Evolutionary conservation across 768 basidiomycete species (phyloP).

Genomic region (Tylopilus cervinicoccineus): DNA sequence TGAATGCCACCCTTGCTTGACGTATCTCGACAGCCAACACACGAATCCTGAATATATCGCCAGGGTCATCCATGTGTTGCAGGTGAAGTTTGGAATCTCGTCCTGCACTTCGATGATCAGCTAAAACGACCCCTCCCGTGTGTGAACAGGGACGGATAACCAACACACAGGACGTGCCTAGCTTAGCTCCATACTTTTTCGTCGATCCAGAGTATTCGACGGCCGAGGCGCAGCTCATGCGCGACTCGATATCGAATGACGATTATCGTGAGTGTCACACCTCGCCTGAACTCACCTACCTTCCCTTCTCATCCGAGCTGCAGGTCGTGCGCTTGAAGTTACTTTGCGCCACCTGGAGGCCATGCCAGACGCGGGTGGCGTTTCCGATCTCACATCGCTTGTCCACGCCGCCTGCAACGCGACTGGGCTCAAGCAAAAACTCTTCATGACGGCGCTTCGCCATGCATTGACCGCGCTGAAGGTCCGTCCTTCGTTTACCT

Average conservation of each 20-base stretch:
- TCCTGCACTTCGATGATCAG: background rate
- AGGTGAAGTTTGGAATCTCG: conserved; percentile 35
- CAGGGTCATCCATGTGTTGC: conserved; percentile 56
- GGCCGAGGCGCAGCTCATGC: conserved; percentile 53
- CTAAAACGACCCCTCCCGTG: background rate
- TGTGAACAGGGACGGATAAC: conserved; percentile 58
- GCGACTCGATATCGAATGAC: conserved; percentile 36
- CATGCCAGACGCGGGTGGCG: background rate
- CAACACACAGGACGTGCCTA: conserved; percentile 68
- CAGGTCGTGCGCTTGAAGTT: conserved; percentile 10
- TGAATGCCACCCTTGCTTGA: background rate
- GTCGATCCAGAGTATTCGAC: conserved; percentile 56
- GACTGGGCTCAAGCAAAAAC: conserved; percentile 40
- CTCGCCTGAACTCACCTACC: background rate
- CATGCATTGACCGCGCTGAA: conserved; percentile 81
- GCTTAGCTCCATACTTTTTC: conserved; percentile 75
- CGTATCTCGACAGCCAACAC: conserved; percentile 35
- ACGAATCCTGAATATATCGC: conserved; percentile 57
- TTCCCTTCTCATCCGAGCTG: too few relatives aligned
- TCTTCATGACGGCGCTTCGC: conserved; percentile 69
- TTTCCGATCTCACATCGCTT: conserved; percentile 30
- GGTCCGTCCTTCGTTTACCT: conserved; percentile 36
- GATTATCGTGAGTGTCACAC: conserved; percentile 40
- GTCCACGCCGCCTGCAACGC: conserved; percentile 44
- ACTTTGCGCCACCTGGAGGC: conserved; percentile 3